phyloP scores from a whole-genome alignment of 306 rosid genomes.

The Cucurbita ficifolia region DNA sequence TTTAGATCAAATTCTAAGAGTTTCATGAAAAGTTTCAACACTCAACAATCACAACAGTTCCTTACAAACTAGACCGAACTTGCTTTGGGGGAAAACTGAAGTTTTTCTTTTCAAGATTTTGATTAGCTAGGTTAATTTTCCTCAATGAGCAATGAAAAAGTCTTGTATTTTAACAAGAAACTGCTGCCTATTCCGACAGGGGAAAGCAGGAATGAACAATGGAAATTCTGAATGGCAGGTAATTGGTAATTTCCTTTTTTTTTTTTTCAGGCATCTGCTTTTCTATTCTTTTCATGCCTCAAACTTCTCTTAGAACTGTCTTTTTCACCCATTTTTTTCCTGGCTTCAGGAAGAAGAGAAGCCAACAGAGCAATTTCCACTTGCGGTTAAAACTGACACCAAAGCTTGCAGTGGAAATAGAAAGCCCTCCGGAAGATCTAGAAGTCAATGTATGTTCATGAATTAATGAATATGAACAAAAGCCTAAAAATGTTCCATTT shows the following conservation, averaged over 20 bases:
- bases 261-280: neutral
- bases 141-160: neutral
- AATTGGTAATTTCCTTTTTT: neutral
- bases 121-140: neutral
- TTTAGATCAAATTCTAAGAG: no score
- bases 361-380: slow-evolving; percentile 8
- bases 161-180: neutral
- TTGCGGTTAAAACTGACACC: slow-evolving; percentile 14
- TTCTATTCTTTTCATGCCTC: neutral
- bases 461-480: neutral
- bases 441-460: slow-evolving; percentile 37
- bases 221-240: slow-evolving; percentile 29
- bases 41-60: neutral
- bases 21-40: neutral
- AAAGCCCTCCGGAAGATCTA: slow-evolving; percentile 33
- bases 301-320: slow-evolving; percentile 2
- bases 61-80: neutral
- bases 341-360: slow-evolving; percentile 37
- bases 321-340: slow-evolving; percentile 8
- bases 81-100: neutral
- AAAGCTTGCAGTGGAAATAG: slow-evolving; percentile 16
- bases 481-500: neutral
- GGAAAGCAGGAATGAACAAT: slow-evolving; percentile 21
- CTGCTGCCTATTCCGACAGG: slow-evolving; percentile 18
- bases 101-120: neutral